Evolutionary conservation across 2,329 filamentous ascomycete genomes (phyloP), one percentile per base, ranked within the genome.

Genomic region (Trichoderma endophyticum): DNA sequence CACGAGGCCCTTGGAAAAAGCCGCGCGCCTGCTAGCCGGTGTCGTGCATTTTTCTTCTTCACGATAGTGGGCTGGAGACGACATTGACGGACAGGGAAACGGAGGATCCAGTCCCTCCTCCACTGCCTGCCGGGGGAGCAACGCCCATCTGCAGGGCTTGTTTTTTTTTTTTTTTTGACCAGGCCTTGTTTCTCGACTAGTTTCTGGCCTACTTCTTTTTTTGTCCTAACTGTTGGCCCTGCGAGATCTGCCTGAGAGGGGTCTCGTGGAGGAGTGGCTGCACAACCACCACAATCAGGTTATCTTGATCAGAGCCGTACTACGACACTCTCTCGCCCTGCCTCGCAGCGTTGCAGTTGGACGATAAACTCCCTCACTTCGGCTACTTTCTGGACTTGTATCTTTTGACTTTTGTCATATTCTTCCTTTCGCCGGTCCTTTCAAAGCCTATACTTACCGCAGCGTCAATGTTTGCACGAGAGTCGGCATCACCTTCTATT

Each of bases 271-370:
- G 51, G 56, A 63, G 60, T 61, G 51, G 59, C 68, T 63, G 68
- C 68, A 70, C 68, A 70, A 70, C 60, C 60, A 70, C 60, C 59
- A 64, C 68, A 56, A 28, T 43, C 59, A 70, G 54, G 51, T 68
- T 70, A 70, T 70, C 60, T 70, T 24, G 59, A 57, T n/a, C 59
- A 70, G 60, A 57, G 60, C 51, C 56, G 68, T 71, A 18, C 54
- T 43, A 71, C 70, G 21, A 48, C 15, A 28, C 36, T 60, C 54
- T n/a, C 51, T 71, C 70, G 54, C 56, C 59, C 36, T 48, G 30
- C 51, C 60, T 63, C 43, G 48, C 59, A 56, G 24, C 60, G 43
- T 54, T 56, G 51, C 59, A 30, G 60, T 12, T 64, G 28, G 26
- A 60, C 43, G 48, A 64, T n/a, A 57, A 57, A 56, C 21, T 64